A percentile compares a stretch with the other conserved stretches of the same genome.
These are phyloP conservation scores for Penicillium hordei DNA, from an alignment of 2,329 filamentous ascomycete genomes.

Conservation along the genomic window DNA sequence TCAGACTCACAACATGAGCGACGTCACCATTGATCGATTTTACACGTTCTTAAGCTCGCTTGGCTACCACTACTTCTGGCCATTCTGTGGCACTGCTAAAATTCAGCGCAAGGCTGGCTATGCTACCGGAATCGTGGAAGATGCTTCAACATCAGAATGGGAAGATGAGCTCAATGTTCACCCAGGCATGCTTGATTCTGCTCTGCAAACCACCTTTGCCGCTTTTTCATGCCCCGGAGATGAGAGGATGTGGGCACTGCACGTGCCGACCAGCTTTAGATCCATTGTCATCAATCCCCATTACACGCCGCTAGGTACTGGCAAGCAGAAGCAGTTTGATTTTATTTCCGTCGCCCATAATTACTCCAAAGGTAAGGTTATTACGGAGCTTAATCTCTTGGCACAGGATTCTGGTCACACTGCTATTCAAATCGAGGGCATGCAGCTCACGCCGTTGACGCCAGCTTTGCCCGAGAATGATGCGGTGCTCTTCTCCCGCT, in stretches of 20 bases:
- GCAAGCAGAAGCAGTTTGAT: not conserved
- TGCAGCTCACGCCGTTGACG: not conserved
- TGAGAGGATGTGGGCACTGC: conserved; percentile 15
- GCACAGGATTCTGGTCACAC: not conserved
- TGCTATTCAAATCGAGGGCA: not conserved
- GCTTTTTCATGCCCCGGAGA: conserved; percentile 21
- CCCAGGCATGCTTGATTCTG: conserved; percentile 22
- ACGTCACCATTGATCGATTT: not conserved
- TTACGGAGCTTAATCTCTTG: not conserved
- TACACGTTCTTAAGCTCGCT: not conserved
- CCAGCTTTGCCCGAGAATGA: not conserved
- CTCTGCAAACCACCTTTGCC: conserved; percentile 18
- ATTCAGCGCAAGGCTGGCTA: not conserved
- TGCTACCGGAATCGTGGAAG: not conserved
- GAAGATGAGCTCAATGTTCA: conserved; percentile 14
- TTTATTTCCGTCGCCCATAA: not conserved
- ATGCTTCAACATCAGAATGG: not conserved
- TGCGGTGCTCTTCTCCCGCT: not conserved
- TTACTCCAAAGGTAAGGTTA: not conserved
- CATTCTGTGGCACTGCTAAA: not conserved
- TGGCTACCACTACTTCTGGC: conserved; percentile 2
- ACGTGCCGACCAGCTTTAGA: conserved; percentile 17
- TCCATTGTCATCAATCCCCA: conserved; percentile 11
- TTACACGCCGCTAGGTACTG: not conserved
- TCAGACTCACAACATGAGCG: too few species aligned